Evolutionary conservation across 768 basidiomycete genomes (phyloP).

Genomic region (Coprinopsis strossmayeri): DNA sequence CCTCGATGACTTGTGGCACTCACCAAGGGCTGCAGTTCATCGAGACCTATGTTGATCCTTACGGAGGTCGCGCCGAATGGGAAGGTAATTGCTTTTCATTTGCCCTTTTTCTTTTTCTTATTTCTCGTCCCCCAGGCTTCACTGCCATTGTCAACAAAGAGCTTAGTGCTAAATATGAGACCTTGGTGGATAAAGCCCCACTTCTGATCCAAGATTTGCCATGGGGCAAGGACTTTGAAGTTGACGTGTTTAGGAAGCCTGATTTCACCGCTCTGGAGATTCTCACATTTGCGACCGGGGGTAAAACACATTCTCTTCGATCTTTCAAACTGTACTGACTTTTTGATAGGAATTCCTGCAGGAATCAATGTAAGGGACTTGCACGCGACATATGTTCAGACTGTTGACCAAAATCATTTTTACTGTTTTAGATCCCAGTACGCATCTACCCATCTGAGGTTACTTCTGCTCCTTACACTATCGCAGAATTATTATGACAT

Average conservation of each 20-base stretch:
- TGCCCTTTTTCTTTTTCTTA: conserved; percentile 9
- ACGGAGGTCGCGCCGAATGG: conserved; percentile 90
- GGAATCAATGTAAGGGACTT: conserved; percentile 80
- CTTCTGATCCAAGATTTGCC: conserved; percentile 76
- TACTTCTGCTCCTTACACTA: no score
- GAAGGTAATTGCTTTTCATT: conserved; percentile 46
- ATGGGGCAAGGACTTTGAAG: conserved; percentile 67
- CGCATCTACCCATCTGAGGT: neutral
- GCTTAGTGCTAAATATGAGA: conserved; percentile 76
- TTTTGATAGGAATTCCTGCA: conserved; percentile 61
- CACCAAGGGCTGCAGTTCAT: conserved; percentile 44
- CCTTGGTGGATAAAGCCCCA: conserved; percentile 68
- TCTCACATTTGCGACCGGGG: conserved; percentile 77
- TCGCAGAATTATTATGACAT: conserved; percentile 84
- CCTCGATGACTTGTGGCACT: neutral
- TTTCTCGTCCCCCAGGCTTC: conserved; percentile 52
- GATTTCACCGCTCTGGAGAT: conserved; percentile 86
- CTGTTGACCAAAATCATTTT: no score
- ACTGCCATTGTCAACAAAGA: conserved; percentile 85
- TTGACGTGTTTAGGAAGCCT: conserved; percentile 76
- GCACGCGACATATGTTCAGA: no score
- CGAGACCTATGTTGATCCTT: conserved; percentile 85
- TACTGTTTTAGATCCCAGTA: conserved; percentile 32
- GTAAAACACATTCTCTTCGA: conserved; percentile 28
- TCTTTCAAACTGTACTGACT: conserved; percentile 4